Evolutionary conservation across 2,329 filamentous ascomycete genomes (phyloP).

Genomic region (Phymatotrichopsis omnivora): DNA sequence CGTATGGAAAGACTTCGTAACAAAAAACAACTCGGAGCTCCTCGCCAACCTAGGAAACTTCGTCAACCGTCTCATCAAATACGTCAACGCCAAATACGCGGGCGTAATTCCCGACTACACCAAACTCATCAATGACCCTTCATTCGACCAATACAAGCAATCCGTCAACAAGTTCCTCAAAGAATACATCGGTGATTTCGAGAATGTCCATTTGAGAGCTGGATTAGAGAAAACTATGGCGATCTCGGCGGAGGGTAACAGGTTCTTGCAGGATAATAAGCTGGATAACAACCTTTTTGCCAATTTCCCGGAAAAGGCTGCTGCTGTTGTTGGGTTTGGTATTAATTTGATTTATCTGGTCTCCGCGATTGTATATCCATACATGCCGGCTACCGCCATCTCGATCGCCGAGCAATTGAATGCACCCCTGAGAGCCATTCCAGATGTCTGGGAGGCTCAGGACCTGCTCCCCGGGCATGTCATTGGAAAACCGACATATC

Average conservation of each 20-base stretch:
- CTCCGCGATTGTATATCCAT: constrained; percentile 67
- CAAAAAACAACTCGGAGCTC: constrained; percentile 82
- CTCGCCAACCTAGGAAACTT: constrained; percentile 62
- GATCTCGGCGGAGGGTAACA: constrained; percentile 53
- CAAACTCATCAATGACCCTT: constrained; percentile 40
- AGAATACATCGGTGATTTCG: constrained; percentile 57
- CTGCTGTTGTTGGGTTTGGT: constrained; percentile 61
- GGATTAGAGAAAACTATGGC: constrained; percentile 56
- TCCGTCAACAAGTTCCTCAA: constrained; percentile 58
- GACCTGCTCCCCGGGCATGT: constrained; percentile 61
- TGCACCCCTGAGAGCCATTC: constrained; percentile 49
- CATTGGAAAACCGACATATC: constrained; percentile 63
- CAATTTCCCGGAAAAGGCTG: constrained; percentile 46
- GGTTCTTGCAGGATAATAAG: constrained; percentile 46
- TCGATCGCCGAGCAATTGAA: constrained; percentile 71
- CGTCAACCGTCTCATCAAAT: constrained; percentile 64
- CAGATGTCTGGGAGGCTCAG: constrained; percentile 53
- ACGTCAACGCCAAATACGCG: constrained; percentile 65
- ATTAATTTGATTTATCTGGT: constrained; percentile 76
- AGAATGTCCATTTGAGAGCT: constrained; percentile 59
- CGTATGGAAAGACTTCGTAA: constrained; percentile 75
- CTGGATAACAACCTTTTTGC: constrained; percentile 47
- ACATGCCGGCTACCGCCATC: constrained; percentile 68
- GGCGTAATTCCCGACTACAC: constrained; percentile 58
- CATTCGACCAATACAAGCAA: constrained; percentile 39